phyloP scores from a whole-genome alignment of 2,329 filamentous ascomycete species.

The Phaeosphaeria sp. region DNA sequence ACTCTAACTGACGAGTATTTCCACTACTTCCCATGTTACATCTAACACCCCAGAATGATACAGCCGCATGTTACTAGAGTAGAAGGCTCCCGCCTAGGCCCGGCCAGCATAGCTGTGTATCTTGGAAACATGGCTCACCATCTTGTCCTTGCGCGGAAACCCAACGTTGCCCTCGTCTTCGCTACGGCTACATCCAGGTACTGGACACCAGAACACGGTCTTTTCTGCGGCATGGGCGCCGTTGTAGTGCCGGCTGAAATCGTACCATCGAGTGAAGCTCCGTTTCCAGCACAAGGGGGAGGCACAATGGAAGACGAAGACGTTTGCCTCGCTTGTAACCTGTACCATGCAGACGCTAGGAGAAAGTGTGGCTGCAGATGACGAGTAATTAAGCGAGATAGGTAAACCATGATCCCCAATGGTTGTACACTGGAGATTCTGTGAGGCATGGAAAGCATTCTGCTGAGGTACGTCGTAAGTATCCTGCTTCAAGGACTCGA shows the following conservation, averaged over 20 bases:
- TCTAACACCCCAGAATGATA: no score
- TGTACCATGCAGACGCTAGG: not conserved
- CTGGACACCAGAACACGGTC: conserved; percentile 1
- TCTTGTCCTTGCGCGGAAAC: conserved; percentile 1
- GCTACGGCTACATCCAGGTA: not conserved
- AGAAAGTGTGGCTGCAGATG: no score
- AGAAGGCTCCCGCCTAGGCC: no score
- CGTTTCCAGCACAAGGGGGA: not conserved
- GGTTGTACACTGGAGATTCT: no score
- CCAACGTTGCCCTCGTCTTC: not conserved
- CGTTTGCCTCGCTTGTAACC: not conserved
- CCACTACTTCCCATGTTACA: no score
- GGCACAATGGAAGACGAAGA: not conserved
- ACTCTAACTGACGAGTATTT: no score
- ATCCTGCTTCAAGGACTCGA: no score
- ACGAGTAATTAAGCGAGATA: no score
- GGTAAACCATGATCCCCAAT: no score
- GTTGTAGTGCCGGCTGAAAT: conserved; percentile 9
- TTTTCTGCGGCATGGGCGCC: not conserved
- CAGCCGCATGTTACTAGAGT: no score
- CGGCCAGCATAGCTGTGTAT: not conserved
- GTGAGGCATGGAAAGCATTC: no score
- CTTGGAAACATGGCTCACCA: not conserved
- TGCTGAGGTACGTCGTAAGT: no score
- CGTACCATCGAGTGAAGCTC: not conserved